Evolutionary conservation across 495 filamentous ascomycete species (phyloP).

Genomic region (Penicillium crystallinum): DNA sequence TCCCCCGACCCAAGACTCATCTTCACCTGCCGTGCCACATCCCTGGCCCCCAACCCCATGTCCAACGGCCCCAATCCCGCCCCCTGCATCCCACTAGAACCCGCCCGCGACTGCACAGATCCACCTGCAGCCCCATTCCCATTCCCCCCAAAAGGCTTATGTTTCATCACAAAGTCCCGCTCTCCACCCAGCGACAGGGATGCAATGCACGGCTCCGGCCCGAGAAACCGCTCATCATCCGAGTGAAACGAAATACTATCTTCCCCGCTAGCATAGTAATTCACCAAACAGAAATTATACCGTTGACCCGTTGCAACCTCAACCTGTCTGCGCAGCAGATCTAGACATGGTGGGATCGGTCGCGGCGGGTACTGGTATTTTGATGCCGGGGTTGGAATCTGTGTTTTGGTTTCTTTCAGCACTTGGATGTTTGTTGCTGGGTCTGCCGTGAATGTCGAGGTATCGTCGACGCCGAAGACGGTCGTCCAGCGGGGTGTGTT

Average conservation of each 20-base stretch:
- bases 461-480: slow-evolving; percentile 66
- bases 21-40: slow-evolving; percentile 43
- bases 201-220: slow-evolving; percentile 60
- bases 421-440: slow-evolving; percentile 25
- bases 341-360: slow-evolving; percentile 62
- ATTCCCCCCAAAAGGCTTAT: slow-evolving; percentile 41
- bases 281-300: slow-evolving; percentile 75
- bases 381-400: slow-evolving; percentile 32
- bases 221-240: slow-evolving; percentile 72
- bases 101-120: slow-evolving; percentile 2
- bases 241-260: slow-evolving; percentile 73
- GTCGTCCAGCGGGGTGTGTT: slow-evolving; percentile 67
- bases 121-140: not conserved
- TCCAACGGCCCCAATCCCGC: not conserved
- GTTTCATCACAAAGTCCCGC: slow-evolving; percentile 67
- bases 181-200: slow-evolving; percentile 62
- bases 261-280: slow-evolving; percentile 65
- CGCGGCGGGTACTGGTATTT: slow-evolving; percentile 56
- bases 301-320: slow-evolving; percentile 47
- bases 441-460: slow-evolving; percentile 31
- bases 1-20: slow-evolving; percentile 58
- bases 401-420: slow-evolving; percentile 29
- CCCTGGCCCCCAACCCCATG: too few species aligned
- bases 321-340: slow-evolving; percentile 48
- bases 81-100: not conserved